Evolutionary conservation across 768 basidiomycete genomes (phyloP).

Genomic region (Suillus decipiens): DNA sequence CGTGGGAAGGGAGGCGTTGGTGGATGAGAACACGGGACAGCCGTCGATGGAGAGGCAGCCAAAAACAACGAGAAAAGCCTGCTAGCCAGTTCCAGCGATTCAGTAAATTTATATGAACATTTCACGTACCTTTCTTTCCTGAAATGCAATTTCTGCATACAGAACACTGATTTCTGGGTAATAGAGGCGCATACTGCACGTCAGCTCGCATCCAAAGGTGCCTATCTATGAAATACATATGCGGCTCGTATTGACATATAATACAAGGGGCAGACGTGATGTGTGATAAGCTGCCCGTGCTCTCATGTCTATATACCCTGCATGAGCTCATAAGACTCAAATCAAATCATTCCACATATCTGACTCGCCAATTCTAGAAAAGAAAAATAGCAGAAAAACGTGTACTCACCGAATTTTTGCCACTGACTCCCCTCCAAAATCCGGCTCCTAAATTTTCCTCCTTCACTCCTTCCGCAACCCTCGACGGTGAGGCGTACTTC

Average conservation of each 20-base stretch:
- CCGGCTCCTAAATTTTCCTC: conserved; percentile 9
- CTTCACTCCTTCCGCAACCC: conserved; percentile 39
- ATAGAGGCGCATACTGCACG: conserved; percentile 71
- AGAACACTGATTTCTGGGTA: conserved; percentile 61
- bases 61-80: conserved; percentile 73
- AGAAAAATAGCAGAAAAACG: too few relatives aligned
- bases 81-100: background rate
- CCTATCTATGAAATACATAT: too few relatives aligned
- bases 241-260: too few relatives aligned
- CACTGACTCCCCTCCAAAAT: conserved; percentile 7
- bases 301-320: too few relatives aligned
- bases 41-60: conserved; percentile 66
- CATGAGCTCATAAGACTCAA: too few relatives aligned
- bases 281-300: too few relatives aligned
- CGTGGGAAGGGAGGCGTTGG: conserved; percentile 35
- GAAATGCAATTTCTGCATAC: conserved; percentile 69
- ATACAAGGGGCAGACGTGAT: too few relatives aligned
- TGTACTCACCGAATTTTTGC: too few relatives aligned
- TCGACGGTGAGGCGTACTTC: conserved; percentile 58
- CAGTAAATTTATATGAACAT: background rate
- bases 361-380: too few relatives aligned
- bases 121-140: conserved; percentile 53
- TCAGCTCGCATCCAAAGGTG: conserved; percentile 67
- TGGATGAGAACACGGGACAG: conserved; percentile 56
- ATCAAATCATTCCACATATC: too few relatives aligned